These are phyloP conservation scores for Vitis rotundifolia DNA, from an alignment of 164 flowering plant species.

Conservation along the genomic window DNA sequence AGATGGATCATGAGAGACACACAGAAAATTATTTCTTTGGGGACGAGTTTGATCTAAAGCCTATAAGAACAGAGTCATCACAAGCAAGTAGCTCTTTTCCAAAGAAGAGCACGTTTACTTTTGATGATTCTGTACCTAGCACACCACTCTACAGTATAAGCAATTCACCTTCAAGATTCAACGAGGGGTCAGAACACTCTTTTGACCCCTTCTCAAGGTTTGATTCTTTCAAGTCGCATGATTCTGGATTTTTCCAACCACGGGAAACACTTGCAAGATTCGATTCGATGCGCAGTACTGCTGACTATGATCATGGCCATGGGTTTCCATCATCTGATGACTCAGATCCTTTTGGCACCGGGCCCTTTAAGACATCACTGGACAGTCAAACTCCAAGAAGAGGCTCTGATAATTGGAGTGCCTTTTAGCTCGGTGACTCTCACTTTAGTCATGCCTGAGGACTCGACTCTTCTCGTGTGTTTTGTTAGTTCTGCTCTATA, in stretches of 20 bases:
- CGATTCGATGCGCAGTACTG: constrained; percentile 39
- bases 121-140: constrained; percentile 54
- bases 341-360: constrained; percentile 52
- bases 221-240: constrained; percentile 37
- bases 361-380: constrained; percentile 43
- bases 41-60: constrained; percentile 43
- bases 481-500: background rate
- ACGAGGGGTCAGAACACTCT: constrained; percentile 33
- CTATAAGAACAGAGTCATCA: constrained; percentile 46
- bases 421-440: constrained; percentile 31
- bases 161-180: constrained; percentile 33
- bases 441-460: background rate
- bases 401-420: constrained; percentile 55
- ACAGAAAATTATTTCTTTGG: constrained; percentile 38
- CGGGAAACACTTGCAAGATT: constrained; percentile 24
- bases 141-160: constrained; percentile 45
- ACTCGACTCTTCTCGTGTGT: too few relatives aligned
- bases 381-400: constrained; percentile 48
- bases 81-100: constrained; percentile 16
- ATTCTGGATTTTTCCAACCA: constrained; percentile 22
- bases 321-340: constrained; percentile 55
- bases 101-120: constrained; percentile 31
- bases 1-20: constrained; percentile 37
- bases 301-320: constrained; percentile 39
- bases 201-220: constrained; percentile 52